phyloP scores from a whole-genome alignment of 2,329 filamentous ascomycete species.

The Emergomyces pasteurianus region DNA sequence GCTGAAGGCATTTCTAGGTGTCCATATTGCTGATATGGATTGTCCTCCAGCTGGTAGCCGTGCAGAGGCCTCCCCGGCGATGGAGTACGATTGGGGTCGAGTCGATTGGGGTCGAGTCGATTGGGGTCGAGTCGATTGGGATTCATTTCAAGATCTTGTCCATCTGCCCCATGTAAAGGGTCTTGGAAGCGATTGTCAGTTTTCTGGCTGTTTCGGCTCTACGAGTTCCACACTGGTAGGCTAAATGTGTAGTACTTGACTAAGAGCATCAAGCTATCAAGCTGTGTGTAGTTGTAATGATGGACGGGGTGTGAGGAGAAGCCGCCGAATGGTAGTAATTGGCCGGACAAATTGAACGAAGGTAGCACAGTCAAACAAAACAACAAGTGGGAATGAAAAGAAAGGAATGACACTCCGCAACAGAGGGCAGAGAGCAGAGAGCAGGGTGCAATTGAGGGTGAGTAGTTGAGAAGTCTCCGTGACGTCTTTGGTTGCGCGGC shows the following conservation, averaged over 20 bases:
- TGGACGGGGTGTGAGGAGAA: too few relatives aligned
- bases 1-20: slow-evolving; percentile 59
- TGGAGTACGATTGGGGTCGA: slow-evolving; percentile 47
- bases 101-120: slow-evolving; percentile 45
- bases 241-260: background rate
- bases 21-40: slow-evolving; percentile 49
- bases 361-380: slow-evolving; percentile 7
- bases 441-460: background rate
- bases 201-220: background rate
- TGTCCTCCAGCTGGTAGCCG: slow-evolving; percentile 73
- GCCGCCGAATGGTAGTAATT: background rate
- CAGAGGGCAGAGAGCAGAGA: background rate
- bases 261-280: background rate
- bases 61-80: slow-evolving; percentile 65
- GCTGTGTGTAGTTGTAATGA: background rate
- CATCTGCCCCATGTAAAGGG: slow-evolving; percentile 17
- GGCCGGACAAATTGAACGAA: background rate
- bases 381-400: background rate
- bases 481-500: background rate
- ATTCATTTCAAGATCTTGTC: slow-evolving; percentile 36
- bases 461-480: too few relatives aligned
- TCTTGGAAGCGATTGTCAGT: background rate
- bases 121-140: slow-evolving; percentile 36
- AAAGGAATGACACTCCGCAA: background rate
- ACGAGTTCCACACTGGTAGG: background rate